Conservation (phyloP, 805 yeast genomes). For the Kuraishia piskuri region DNA sequence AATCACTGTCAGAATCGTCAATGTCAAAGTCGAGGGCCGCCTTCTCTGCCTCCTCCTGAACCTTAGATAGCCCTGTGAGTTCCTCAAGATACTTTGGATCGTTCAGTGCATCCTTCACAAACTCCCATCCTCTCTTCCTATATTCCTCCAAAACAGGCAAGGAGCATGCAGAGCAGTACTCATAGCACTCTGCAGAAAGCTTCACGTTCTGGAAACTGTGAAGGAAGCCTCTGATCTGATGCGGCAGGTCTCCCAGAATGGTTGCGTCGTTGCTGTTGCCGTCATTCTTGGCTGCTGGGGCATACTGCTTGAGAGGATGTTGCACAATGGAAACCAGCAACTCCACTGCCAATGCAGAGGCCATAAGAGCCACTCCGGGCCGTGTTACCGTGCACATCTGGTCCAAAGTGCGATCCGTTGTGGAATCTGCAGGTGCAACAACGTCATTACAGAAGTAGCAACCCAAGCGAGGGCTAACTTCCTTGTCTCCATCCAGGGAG, state of each 20-base stretch:
- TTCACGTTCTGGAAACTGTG: conserved; percentile 55
- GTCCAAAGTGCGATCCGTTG: conserved; percentile 83
- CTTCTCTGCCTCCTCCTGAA: conserved; percentile 64
- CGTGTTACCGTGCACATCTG: conserved; percentile 99
- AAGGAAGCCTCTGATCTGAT: conserved; percentile 85
- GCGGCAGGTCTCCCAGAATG: conserved; percentile 69
- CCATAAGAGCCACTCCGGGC: conserved; percentile 90
- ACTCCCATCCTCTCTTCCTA: conserved; percentile 62
- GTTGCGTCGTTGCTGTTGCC: conserved; percentile 19
- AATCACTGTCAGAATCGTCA: conserved; percentile 28
- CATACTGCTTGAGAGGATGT: conserved; percentile 41
- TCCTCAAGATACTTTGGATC: conserved; percentile 63
- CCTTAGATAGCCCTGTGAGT: conserved; percentile 67
- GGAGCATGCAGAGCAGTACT: conserved; percentile 85
- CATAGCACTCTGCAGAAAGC: conserved; percentile 64
- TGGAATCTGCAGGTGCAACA: conserved; percentile 84
- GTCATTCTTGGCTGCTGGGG: conserved; percentile 24
- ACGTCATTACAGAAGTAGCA: conserved; percentile 96
- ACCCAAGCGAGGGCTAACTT: conserved; percentile 44
- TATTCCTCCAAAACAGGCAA: conserved; percentile 43
- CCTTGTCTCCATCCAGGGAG: conserved; percentile 13
- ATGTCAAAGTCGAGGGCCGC: conserved; percentile 30
- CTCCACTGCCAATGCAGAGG: conserved; percentile 83
- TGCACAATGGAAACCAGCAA: conserved; percentile 68
- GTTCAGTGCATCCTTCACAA: conserved; percentile 62